Evolutionary conservation across 345 rosid species (phyloP).

Genomic region (Stellera chamaejasme): DNA sequence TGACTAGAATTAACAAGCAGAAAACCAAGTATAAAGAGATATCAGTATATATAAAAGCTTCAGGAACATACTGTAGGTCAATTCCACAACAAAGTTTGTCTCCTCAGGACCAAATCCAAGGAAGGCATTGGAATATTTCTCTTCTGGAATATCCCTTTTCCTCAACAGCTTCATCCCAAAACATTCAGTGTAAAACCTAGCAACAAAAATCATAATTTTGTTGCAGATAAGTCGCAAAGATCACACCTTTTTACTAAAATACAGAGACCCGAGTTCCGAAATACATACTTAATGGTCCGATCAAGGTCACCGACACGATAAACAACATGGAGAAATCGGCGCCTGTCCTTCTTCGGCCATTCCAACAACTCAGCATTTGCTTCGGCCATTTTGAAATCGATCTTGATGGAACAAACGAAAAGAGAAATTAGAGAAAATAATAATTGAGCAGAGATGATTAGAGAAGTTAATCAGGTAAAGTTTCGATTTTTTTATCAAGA

Average conservation of each 20-base stretch:
- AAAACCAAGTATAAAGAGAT: background rate
- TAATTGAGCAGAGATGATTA: no score
- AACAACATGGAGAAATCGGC: slow-evolving; percentile 81
- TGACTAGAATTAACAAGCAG: background rate
- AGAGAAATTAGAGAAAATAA: background rate
- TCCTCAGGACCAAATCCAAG: slow-evolving; percentile 85
- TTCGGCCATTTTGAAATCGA: slow-evolving; percentile 39
- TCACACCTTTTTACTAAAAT: no score
- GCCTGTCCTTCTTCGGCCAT: slow-evolving; percentile 88
- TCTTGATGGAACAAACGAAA: background rate
- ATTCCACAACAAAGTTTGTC: slow-evolving; percentile 73
- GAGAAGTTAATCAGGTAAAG: background rate
- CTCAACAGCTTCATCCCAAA: slow-evolving; percentile 91
- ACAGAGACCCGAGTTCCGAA: background rate
- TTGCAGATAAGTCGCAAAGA: no score
- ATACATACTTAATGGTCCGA: slow-evolving; percentile 66
- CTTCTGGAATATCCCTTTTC: slow-evolving; percentile 83
- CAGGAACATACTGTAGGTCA: slow-evolving; percentile 64
- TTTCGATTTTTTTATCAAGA: background rate
- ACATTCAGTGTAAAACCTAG: slow-evolving; percentile 83
- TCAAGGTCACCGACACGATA: slow-evolving; percentile 92
- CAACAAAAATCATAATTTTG: background rate
- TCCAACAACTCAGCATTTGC: slow-evolving; percentile 57
- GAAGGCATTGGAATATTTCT: slow-evolving; percentile 90
- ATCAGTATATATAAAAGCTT: background rate